A percentile compares a stretch with the other conserved stretches of the same genome.
Conservation (phyloP, 2,329 filamentous ascomycete genomes). For the Volutella citrinella region DNA sequence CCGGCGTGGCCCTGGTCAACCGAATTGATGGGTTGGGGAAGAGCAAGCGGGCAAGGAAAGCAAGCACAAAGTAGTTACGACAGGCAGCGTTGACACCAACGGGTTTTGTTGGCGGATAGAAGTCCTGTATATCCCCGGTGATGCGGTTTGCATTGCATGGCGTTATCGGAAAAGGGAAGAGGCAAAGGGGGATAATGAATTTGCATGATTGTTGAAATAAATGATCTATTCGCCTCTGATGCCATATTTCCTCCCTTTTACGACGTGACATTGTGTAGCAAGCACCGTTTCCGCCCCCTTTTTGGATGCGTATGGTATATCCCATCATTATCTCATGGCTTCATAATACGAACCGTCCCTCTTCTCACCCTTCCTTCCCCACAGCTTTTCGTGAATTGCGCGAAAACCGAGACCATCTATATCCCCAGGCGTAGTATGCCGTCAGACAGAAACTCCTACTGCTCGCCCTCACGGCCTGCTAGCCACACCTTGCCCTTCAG, state of each 20-base stretch:
- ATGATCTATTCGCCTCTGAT: conserved; percentile 19
- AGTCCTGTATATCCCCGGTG: conserved; percentile 29
- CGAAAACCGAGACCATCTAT: too few species aligned
- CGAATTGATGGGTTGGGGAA: too few species aligned
- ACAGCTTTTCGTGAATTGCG: too few species aligned
- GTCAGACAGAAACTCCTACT: conserved; percentile 13
- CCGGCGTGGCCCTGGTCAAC: too few species aligned
- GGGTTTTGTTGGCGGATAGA: conserved; percentile 10
- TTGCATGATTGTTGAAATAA: conserved; percentile 28
- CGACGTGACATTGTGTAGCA: too few species aligned
- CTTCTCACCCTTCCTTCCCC: conserved; percentile 1
- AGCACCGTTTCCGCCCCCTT: too few species aligned
- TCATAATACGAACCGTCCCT: too few species aligned
- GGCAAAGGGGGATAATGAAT: conserved; percentile 29
- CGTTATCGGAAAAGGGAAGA: conserved; percentile 34
- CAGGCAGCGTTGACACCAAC: conserved; percentile 14
- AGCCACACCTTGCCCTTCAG: conserved; percentile 56
- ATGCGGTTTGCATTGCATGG: conserved; percentile 40
- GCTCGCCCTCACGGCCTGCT: conserved; percentile 36
- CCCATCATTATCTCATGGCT: conserved; percentile 19
- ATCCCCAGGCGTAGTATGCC: neutral
- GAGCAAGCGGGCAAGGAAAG: neutral
- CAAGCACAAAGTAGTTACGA: neutral
- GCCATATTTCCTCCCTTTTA: conserved; percentile 1
- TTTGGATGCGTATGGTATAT: conserved; percentile 7